Base-by-base conservation (phyloP, 495 filamentous ascomycete genomes). In the Annulohypoxylon nitens region DNA sequence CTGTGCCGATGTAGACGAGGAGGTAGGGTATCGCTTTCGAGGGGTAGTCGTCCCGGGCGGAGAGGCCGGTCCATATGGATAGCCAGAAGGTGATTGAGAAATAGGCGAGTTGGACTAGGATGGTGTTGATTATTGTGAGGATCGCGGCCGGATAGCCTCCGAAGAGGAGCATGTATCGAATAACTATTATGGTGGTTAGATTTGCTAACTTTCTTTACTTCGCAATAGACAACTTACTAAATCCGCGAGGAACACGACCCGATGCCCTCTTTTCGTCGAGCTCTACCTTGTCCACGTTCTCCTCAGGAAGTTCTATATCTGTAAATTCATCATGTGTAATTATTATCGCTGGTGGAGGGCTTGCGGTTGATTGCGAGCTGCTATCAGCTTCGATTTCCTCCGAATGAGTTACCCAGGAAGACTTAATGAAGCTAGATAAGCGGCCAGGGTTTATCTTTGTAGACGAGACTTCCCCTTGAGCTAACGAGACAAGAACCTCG, bases 1-100 rank as follows among this genome's bases (percentile, higher is more conserved):
- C 39, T 71, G 93, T 88, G 73, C 89, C 94, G 9, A 81, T 75
- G 26, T 91, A 23, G 25, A 90, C 91, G 2, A 96, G 83, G 0
- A 91, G 78, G 7, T 90, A 91, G 73, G 94, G 95, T 3, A 93
- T 83, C n/a, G 86, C 83, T 48, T 95, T 85, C 70, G 93, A 95
- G 78, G 93, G 93, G 60, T 78, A 79, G 30, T 91, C 86, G 75
- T 94, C 84, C 14, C 93, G 89, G n/a, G 90, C 76, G 3, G 76
- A 78, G 6, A 68, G 62, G 3, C 77, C 78, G 41, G 77, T 71
- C 33, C 80, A 70, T 16, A 75, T 60, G 5, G 64, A 39, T n/a
- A 72, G 14, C 62, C 66, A 77, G 14, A 72, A 54, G 11, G 73
- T 64, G 9, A 71, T 66, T 9, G 54, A 69, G 37, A 67, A 71